Base-by-base conservation (phyloP, 192 early-diverging fungal species). In the Cetraspora pellucida region DNA sequence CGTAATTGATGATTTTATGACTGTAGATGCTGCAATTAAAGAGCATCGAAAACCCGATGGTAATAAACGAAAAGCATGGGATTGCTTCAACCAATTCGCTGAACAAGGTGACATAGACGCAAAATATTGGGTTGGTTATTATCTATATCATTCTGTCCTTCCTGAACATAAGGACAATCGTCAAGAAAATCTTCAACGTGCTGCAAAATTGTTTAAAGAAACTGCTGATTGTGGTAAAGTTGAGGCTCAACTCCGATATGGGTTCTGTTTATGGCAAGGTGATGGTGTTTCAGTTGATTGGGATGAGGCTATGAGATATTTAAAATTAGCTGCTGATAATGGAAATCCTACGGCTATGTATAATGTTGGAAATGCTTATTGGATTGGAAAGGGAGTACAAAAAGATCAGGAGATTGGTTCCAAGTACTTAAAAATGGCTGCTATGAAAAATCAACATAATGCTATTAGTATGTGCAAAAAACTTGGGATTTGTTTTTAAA, bases 111-210 rank as follows among this genome's bases (percentile, higher is more conserved):
- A 63, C 23, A 31, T 63, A 3, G 23, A 63, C 23, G 60, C 60
- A 28, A 63, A 63, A 63, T 63, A 21, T 31, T 63, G 60, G 60
- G 60, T 63, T 63, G 60, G 60, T 10, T 63, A 63, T 63, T 63
- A 63, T 63, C 60, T 21, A 21, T 63, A 21, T 31, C 16, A 63
- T 21, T 31, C 11, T 63, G 59, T 5, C 23, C 6, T 13, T 9
- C 10, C 59, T 2, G 23, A 21, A 63, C 11, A 21, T 27, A 4
- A 21, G 14, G 60, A 63, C 11, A 23, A 63, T 28, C 16, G 23
- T 11, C 19, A 63, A 31, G 60, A 63, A 31, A 63, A 31, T 28
- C 30, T 63, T 23, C 16, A 21, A 31, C 16, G 14, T 14, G 60
- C 60, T 21, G 60, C 60, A 13, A 14, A 63, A 63, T 13, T 63